A percentile compares a stretch with the other conserved stretches of the same genome.
These are phyloP conservation scores for Fraxinus cuspidata DNA, from an alignment of 257 asterid genomes.

Conservation along the genomic window DNA sequence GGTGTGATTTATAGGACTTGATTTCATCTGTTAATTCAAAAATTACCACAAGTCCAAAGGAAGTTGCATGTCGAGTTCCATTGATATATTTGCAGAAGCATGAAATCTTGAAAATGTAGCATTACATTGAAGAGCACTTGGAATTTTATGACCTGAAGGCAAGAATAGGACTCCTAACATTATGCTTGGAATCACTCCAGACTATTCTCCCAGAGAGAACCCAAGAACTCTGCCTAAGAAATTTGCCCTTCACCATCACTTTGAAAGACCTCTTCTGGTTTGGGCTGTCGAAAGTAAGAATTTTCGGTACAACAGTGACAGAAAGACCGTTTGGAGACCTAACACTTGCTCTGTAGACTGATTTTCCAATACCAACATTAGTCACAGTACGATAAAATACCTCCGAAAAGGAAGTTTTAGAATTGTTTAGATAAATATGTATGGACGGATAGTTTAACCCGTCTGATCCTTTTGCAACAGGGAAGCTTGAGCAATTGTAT, in stretches of 20 bases:
- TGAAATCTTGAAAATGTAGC: not conserved
- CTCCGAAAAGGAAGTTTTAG: slow-evolving; percentile 40
- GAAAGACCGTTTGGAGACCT: slow-evolving; percentile 39
- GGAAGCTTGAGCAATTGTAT: slow-evolving; percentile 46
- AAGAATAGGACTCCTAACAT: slow-evolving; percentile 63
- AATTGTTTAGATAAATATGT: slow-evolving; percentile 39
- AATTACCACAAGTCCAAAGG: not conserved
- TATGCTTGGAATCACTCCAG: slow-evolving; percentile 45
- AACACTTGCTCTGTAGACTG: slow-evolving; percentile 52
- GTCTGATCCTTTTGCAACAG: slow-evolving; percentile 48
- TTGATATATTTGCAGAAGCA: not conserved
- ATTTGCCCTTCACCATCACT: slow-evolving; percentile 54
- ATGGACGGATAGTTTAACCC: slow-evolving; percentile 76
- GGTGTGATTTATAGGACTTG: not conserved
- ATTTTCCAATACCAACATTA: slow-evolving; percentile 41
- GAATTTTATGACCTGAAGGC: slow-evolving; percentile 28
- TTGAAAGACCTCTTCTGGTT: slow-evolving; percentile 51
- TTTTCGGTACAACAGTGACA: slow-evolving; percentile 46
- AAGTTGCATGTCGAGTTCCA: not conserved
- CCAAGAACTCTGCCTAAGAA: slow-evolving; percentile 25
- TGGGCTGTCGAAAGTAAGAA: slow-evolving; percentile 35
- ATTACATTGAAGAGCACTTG: not conserved
- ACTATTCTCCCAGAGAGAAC: slow-evolving; percentile 30
- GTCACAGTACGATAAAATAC: slow-evolving; percentile 59
- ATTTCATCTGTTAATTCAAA: not conserved